Base-by-base conservation (phyloP, 768 basidiomycete species). In the Saitozyma podzolica region DNA sequence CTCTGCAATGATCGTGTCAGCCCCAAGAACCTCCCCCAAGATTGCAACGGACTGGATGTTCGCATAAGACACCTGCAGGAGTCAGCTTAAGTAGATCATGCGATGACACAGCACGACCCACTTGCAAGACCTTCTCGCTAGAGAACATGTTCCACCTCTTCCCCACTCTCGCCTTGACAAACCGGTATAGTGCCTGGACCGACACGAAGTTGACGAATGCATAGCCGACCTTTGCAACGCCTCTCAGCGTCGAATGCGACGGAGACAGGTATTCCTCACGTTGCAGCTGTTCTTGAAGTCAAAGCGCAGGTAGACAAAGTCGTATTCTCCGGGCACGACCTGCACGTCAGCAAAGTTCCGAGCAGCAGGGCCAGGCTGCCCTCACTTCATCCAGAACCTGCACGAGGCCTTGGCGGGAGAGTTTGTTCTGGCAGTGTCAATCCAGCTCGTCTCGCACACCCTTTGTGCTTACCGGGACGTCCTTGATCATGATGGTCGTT, bases 401-500 rank as follows among this genome's bases (percentile, higher is more conserved):
- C 51, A 77, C 65, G 5, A 79, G 70, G 59, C 76, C 73, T 39
- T 76, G 47, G 37, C 78, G 70, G 10, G 76, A 68, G 1, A 79
- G 66, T 54, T 77, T 77, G 68, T 79, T 79, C 75, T 77, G 59
- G 13, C 47, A 0, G 8, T 29, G 9, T 55, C n/a, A 51, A 55
- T 13, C 11, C 11, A 47, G 54, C 29, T 14, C 20, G 13, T 9
- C 16, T 37, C n/a, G 37, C 20, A 10, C 37, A 14, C 11, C 10
- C 42, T 20, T 14, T 42, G 54, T 4, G 58, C 73, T 61, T 39
- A 79, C 77, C 3, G 77, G 77, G 5, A 78, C 75, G 53, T 79
- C 78, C 56, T 79, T 79, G 63, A 79, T 63, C 78, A 79, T 79
- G 39, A 79, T 71, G 0, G 78, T 73, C 0, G 78, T 79, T 20